These are phyloP conservation scores for Penicillium ochrochloron DNA, from an alignment of 495 filamentous ascomycete species.

Conservation along the genomic window DNA sequence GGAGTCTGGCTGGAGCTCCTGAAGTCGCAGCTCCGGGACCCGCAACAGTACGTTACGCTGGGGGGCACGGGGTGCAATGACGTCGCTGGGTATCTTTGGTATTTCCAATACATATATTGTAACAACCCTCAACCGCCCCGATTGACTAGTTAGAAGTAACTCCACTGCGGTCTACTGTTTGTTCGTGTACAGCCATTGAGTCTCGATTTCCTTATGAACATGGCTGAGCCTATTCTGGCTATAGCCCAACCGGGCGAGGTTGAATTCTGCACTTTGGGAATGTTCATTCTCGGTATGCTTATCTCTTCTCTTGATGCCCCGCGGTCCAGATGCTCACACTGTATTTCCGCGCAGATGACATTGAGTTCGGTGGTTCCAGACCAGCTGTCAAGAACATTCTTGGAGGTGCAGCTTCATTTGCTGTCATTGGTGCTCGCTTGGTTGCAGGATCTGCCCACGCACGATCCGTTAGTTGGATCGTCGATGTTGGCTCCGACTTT, in stretches of 20 bases:
- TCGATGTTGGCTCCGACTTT: constrained; percentile 89
- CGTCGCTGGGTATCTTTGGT: constrained; percentile 25
- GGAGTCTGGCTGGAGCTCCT: constrained; percentile 25
- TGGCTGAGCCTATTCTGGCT: constrained; percentile 20
- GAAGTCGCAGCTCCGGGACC: constrained; percentile 28
- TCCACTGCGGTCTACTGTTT: constrained; percentile 10
- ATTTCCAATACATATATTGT: constrained; percentile 21
- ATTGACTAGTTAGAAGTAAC: constrained; percentile 11
- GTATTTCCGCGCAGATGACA: constrained; percentile 70
- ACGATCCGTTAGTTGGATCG: constrained; percentile 80
- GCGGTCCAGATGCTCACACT: constrained; percentile 29
- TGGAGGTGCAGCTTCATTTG: constrained; percentile 86
- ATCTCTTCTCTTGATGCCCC: constrained; percentile 13
- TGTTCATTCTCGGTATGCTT: constrained; percentile 89
- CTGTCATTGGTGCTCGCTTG: constrained; percentile 84
- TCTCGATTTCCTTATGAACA: constrained; percentile 11
- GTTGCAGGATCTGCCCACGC: constrained; percentile 60
- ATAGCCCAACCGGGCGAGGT: constrained; percentile 39
- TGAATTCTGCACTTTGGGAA: constrained; percentile 87
- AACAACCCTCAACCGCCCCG: constrained; percentile 16
- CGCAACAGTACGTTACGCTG: constrained; percentile 26
- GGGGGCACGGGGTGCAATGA: constrained; percentile 13
- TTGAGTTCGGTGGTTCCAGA: constrained; percentile 66
- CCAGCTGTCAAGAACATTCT: constrained; percentile 71
- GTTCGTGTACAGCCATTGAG: constrained; percentile 7